These are phyloP conservation scores for Oleoguttula mirabilis DNA, from an alignment of 495 filamentous ascomycete species.

Conservation along the genomic window DNA sequence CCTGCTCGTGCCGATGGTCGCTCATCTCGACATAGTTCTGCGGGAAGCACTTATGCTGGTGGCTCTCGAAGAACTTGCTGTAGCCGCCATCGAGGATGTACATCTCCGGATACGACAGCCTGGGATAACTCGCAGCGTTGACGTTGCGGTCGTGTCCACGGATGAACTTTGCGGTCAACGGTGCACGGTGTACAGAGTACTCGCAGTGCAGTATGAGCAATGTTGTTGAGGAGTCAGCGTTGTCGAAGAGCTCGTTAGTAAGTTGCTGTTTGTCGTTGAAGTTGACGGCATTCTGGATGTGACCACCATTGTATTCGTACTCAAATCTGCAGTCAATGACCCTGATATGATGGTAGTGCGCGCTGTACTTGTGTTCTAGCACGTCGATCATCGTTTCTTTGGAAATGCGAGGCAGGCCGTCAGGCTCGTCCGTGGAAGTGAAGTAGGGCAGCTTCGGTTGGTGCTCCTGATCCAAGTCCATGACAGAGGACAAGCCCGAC, in stretches of 20 bases:
- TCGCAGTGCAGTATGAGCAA: constrained; percentile 94
- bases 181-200: constrained; percentile 94
- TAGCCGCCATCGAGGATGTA: constrained; percentile 97
- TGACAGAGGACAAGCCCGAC: constrained; percentile 53
- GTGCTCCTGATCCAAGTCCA: constrained; percentile 59
- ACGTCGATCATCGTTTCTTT: constrained; percentile 67
- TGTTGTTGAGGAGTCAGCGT: constrained; percentile 48
- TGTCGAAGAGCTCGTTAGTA: constrained; percentile 60
- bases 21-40: constrained; percentile 96
- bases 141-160: constrained; percentile 71
- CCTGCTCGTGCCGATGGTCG: constrained; percentile 72
- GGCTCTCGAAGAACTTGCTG: constrained; percentile 71
- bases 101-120: constrained; percentile 82
- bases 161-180: constrained; percentile 72
- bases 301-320: constrained; percentile 95
- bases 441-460: constrained; percentile 73
- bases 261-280: constrained; percentile 89
- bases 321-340: constrained; percentile 96
- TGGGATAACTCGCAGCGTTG: constrained; percentile 75
- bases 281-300: constrained; percentile 86
- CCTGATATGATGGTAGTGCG: constrained; percentile 60
- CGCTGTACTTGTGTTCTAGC: constrained; percentile 72
- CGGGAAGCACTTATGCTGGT: constrained; percentile 70
- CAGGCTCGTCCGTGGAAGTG: constrained; percentile 63
- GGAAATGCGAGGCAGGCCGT: constrained; percentile 77